Percentiles rank a stretch among this genome's conserved stretches.
phyloP scores from a whole-genome alignment of 1,284 basidiomycete genomes.

The Cryptococcus floricola region DNA sequence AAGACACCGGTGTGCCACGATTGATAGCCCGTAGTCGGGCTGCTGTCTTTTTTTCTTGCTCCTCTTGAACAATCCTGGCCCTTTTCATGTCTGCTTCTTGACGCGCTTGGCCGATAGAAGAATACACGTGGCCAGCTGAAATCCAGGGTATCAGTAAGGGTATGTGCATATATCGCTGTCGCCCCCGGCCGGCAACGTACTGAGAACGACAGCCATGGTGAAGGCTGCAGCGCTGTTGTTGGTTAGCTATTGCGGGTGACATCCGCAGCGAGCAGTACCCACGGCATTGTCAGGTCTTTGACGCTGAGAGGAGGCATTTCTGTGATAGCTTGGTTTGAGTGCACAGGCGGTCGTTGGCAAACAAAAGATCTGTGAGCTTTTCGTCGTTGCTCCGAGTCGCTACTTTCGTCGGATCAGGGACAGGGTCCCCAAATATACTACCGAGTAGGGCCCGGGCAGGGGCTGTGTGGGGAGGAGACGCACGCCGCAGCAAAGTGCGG shows the following conservation, averaged over 20 bases:
- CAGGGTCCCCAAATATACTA: no score
- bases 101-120: slow-evolving; percentile 28
- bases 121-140: slow-evolving; percentile 22
- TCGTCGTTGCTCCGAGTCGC: neutral
- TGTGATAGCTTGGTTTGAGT: neutral
- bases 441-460: no score
- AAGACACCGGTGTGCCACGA: neutral
- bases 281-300: slow-evolving; percentile 34
- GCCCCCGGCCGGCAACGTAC: slow-evolving; percentile 5
- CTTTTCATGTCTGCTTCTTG: slow-evolving; percentile 21
- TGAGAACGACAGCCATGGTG: slow-evolving; percentile 32
- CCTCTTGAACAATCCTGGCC: slow-evolving; percentile 17
- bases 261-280: slow-evolving; percentile 1
- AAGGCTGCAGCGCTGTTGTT: slow-evolving; percentile 27
- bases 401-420: no score
- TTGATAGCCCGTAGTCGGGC: neutral
- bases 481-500: no score
- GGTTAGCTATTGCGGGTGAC: neutral
- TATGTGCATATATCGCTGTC: neutral
- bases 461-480: no score
- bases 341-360: no score
- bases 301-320: slow-evolving; percentile 26
- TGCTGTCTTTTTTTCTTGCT: slow-evolving; percentile 2
- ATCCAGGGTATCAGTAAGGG: neutral
- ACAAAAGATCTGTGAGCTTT: neutral